Percentiles rank a stretch among this genome's conserved stretches.
These are phyloP conservation scores for Colletotrichum lini DNA, from an alignment of 2,329 filamentous ascomycete species.

Conservation along the genomic window DNA sequence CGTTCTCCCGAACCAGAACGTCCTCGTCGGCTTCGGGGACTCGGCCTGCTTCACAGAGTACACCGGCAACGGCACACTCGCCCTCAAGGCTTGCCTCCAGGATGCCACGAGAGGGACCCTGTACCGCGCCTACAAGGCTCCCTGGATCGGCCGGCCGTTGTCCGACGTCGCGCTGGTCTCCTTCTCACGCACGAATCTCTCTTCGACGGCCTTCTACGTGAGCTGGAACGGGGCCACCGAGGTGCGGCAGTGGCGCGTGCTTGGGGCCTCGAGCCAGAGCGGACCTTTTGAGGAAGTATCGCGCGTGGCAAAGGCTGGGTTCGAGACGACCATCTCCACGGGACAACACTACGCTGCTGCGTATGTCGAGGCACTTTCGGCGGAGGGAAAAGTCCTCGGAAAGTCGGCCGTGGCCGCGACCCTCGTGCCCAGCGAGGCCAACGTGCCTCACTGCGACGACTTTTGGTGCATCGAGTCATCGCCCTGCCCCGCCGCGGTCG, in stretches of 20 bases:
- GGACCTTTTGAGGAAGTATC: background rate
- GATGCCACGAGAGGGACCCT: conserved; percentile 17
- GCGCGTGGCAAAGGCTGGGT: conserved; percentile 3
- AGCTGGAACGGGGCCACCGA: conserved; percentile 56
- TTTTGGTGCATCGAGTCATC: conserved; percentile 1
- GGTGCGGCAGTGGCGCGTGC: conserved; percentile 55
- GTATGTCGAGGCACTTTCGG: conserved; percentile 4
- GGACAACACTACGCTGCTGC: background rate
- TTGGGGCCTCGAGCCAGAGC: conserved; percentile 47
- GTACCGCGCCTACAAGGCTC: conserved; percentile 50
- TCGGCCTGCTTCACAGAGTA: conserved; percentile 49
- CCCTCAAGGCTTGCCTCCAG: conserved; percentile 43
- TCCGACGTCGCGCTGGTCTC: conserved; percentile 26
- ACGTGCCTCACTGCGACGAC: background rate
- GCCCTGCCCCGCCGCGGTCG: background rate
- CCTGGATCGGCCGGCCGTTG: conserved; percentile 47
- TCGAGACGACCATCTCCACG: background rate
- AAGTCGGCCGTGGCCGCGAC: background rate
- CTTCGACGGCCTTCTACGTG: conserved; percentile 51
- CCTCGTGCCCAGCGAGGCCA: background rate
- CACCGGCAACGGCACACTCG: conserved; percentile 45
- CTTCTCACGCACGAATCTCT: background rate
- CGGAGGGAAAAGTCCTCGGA: background rate
- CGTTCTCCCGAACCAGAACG: conserved; percentile 56
- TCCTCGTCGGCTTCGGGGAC: conserved; percentile 60